Conservation (phyloP, 2,329 filamentous ascomycete species). For the Bipolaris bicolor region DNA sequence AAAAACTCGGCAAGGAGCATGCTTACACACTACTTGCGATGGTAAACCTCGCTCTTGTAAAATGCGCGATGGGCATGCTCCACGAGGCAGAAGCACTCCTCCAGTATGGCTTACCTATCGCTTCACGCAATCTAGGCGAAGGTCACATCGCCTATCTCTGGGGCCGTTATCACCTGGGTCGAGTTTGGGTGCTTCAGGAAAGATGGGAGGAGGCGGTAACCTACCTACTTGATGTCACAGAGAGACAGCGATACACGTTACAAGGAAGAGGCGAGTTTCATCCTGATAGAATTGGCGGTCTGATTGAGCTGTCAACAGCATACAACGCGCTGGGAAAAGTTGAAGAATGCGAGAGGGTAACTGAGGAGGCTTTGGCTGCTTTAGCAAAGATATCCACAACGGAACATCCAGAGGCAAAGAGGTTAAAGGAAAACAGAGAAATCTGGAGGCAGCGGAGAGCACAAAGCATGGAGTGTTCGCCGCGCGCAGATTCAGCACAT, state of each 20-base stretch:
- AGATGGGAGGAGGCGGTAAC: slow-evolving; percentile 15
- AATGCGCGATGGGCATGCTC: slow-evolving; percentile 22
- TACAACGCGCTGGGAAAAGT: slow-evolving; percentile 6
- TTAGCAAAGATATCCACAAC: slow-evolving; percentile 1
- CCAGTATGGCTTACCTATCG: slow-evolving; percentile 17
- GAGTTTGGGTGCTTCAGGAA: slow-evolving; percentile 10
- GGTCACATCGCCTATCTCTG: slow-evolving; percentile 27
- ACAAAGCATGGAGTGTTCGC: background rate
- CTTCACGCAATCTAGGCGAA: slow-evolving; percentile 23
- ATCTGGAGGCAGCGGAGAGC: slow-evolving; percentile 3
- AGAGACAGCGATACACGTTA: slow-evolving; percentile 11
- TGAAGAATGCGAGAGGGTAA: slow-evolving; percentile 5
- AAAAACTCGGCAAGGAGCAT: slow-evolving; percentile 33
- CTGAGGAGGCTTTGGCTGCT: slow-evolving; percentile 4
- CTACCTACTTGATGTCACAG: slow-evolving; percentile 13
- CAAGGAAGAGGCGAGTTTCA: slow-evolving; percentile 13
- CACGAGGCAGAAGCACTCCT: slow-evolving; percentile 30
- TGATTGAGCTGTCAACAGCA: slow-evolving; percentile 14
- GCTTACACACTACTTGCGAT: slow-evolving; percentile 34
- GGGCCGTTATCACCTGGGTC: slow-evolving; percentile 10
- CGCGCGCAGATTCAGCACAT: background rate
- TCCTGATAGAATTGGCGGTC: slow-evolving; percentile 15
- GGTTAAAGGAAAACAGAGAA: background rate
- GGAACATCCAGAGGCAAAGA: slow-evolving; percentile 5
- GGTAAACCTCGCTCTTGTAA: slow-evolving; percentile 23